Percentiles rank a stretch among this genome's conserved stretches.
Evolutionary conservation across 441 rosid species (phyloP).

Genomic region (Populus hybrid): DNA sequence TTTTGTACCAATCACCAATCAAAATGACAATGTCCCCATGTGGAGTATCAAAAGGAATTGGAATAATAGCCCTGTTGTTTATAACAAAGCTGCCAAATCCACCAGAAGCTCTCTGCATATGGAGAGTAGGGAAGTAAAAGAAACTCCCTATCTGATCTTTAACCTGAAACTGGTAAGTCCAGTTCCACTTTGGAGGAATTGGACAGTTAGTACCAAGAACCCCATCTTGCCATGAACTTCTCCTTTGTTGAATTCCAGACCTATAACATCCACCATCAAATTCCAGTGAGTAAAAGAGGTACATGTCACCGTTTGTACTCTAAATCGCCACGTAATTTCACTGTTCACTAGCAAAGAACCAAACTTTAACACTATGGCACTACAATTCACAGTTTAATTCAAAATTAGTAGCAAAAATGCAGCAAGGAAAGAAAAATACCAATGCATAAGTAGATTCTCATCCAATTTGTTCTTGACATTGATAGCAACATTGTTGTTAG

Average conservation of each 20-base stretch:
- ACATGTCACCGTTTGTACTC: neutral
- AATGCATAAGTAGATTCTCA: conserved; percentile 74
- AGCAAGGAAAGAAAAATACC: conserved; percentile 39
- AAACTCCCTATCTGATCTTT: conserved; percentile 96
- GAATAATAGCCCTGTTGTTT: conserved; percentile 67
- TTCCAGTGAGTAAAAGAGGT: neutral
- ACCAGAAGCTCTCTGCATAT: conserved; percentile 90
- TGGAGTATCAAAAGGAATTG: conserved; percentile 81
- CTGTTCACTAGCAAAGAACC: neutral
- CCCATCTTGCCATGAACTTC: conserved; percentile 98
- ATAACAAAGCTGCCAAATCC: conserved; percentile 81
- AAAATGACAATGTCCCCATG: conserved; percentile 66
- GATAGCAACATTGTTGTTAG: conserved; percentile 76
- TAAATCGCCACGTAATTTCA: neutral
- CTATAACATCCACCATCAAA: conserved; percentile 32
- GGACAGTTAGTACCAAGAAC: conserved; percentile 91
- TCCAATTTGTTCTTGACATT: conserved; percentile 85
- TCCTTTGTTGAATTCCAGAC: conserved; percentile 88
- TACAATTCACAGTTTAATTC: neutral
- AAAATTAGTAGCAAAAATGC: neutral
- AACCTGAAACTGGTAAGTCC: conserved; percentile 94
- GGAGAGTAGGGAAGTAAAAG: conserved; percentile 90
- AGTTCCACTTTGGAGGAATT: conserved; percentile 88
- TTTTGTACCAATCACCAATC: conserved; percentile 92
- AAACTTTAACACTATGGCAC: neutral